Conservation (phyloP, 345 rosid genomes). For the Salix viminalis region DNA sequence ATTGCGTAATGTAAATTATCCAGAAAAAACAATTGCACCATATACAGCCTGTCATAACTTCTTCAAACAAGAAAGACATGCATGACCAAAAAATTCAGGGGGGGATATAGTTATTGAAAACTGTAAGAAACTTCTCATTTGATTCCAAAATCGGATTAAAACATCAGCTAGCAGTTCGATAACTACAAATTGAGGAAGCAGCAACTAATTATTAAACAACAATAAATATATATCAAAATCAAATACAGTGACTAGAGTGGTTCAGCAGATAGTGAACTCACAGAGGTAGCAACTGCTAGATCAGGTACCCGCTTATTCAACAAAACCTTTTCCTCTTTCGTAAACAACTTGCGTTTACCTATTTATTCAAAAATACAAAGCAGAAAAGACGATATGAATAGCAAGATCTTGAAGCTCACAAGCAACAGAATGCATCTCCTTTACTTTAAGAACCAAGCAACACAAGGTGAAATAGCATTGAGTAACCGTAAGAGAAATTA, state of each 20-base stretch:
- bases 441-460: no score
- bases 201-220: not conserved
- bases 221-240: not conserved
- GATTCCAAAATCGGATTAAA: not conserved
- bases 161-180: not conserved
- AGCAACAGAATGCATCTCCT: no score
- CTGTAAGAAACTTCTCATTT: not conserved
- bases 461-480: no score
- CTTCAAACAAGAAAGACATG: not conserved
- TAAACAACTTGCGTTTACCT: conserved; percentile 66
- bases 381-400: not conserved
- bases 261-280: conserved; percentile 35
- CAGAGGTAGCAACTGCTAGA: conserved; percentile 67
- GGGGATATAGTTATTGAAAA: no score
- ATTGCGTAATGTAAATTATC: not conserved
- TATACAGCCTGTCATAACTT: not conserved
- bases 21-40: not conserved
- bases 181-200: not conserved
- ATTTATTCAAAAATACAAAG: conserved; percentile 14
- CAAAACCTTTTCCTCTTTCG: conserved; percentile 72
- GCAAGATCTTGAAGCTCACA: not conserved
- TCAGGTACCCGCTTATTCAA: conserved; percentile 67
- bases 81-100: not conserved
- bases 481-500: no score
- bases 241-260: not conserved